A percentile compares a stretch with the other conserved stretches of the same genome.
Evolutionary conservation across 108 stramenopile species (phyloP).

Genomic region (Mayamaea pseudoterrestris): DNA sequence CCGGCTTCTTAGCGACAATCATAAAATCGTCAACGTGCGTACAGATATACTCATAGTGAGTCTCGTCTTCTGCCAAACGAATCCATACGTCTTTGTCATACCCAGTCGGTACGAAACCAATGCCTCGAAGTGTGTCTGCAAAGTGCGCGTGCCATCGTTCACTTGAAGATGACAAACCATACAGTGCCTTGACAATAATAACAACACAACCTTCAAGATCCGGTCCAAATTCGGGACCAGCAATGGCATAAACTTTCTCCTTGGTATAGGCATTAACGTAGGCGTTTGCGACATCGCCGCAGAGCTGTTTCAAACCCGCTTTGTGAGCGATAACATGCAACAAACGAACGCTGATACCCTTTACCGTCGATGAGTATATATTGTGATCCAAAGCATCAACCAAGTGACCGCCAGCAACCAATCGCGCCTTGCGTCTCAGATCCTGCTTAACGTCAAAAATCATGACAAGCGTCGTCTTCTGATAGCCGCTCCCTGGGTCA

Average conservation of each 20-base stretch:
- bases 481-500: slow-evolving; percentile 2
- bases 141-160: background rate
- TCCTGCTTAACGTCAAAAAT: slow-evolving; percentile 34
- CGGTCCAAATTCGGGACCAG: slow-evolving; percentile 23
- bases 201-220: slow-evolving; percentile 5
- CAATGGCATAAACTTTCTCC: slow-evolving; percentile 16
- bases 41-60: slow-evolving; percentile 23
- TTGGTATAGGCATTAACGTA: slow-evolving; percentile 14
- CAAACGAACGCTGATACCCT: slow-evolving; percentile 3
- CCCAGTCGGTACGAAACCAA: background rate
- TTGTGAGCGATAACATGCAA: slow-evolving; percentile 8
- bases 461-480: slow-evolving; percentile 1
- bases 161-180: slow-evolving; percentile 9
- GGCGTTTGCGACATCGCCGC: slow-evolving; percentile 26
- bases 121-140: slow-evolving; percentile 6
- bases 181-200: slow-evolving; percentile 9
- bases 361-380: slow-evolving; percentile 20
- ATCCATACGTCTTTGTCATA: slow-evolving; percentile 13
- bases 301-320: slow-evolving; percentile 9
- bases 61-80: background rate
- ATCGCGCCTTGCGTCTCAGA: slow-evolving; percentile 14
- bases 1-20: slow-evolving; percentile 2
- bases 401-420: slow-evolving; percentile 21
- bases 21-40: slow-evolving; percentile 22
- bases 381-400: slow-evolving; percentile 13